Percentiles rank a stretch among this genome's conserved stretches.
Conservation (phyloP, 768 basidiomycete species). For the Lenzites betulinus region DNA sequence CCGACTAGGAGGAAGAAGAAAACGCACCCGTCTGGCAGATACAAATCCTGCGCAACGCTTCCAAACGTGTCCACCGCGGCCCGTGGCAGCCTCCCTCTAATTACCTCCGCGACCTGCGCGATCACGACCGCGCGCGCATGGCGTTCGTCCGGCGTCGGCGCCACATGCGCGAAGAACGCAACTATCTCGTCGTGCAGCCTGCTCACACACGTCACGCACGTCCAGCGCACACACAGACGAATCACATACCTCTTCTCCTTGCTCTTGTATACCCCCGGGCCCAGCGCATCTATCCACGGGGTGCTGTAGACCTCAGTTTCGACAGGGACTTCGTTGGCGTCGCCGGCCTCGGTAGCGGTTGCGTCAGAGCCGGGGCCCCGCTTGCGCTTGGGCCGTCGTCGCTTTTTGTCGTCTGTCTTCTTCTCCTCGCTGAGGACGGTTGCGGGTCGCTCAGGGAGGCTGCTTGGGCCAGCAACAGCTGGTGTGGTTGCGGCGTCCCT, state of each 20-base stretch:
- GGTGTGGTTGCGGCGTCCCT: conserved; percentile 3
- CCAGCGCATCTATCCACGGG: conserved; percentile 29
- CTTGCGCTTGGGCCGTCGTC: conserved; percentile 12
- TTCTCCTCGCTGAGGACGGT: not conserved
- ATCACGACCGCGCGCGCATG: conserved; percentile 48
- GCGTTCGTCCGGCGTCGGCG: conserved; percentile 54
- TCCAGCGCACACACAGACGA: not conserved
- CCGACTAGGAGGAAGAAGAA: not conserved
- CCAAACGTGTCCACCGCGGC: conserved; percentile 59
- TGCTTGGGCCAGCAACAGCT: conserved; percentile 14
- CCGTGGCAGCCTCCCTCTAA: conserved; percentile 46
- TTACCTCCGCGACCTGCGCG: conserved; percentile 45
- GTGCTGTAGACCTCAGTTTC: conserved; percentile 14
- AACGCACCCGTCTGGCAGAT: conserved; percentile 61
- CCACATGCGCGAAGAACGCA: conserved; percentile 56
- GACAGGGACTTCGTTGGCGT: not conserved
- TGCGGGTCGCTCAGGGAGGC: not conserved
- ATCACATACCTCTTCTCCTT: conserved; percentile 36
- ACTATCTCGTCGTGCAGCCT: conserved; percentile 69
- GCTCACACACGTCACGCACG: not conserved
- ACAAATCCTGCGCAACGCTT: conserved; percentile 59
- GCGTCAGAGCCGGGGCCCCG: conserved; percentile 5
- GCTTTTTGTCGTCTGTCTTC: conserved; percentile 2
- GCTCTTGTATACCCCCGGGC: conserved; percentile 29
- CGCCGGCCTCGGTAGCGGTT: not conserved